Conservation (phyloP, 164 flowering plant species). For the Vitis cinerea region DNA sequence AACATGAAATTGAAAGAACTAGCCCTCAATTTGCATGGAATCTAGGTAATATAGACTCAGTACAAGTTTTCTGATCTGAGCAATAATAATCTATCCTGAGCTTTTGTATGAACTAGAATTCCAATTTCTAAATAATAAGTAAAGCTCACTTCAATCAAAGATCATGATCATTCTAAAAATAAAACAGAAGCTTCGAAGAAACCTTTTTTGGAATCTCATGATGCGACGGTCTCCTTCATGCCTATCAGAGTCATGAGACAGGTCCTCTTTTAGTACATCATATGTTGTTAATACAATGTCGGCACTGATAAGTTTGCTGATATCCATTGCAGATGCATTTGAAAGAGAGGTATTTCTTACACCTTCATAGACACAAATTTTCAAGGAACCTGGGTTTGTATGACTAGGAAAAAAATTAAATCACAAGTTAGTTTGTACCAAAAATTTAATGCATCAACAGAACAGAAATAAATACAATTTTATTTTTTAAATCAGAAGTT, state of each 20-base stretch:
- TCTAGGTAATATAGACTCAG: not conserved
- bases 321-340: slow-evolving; percentile 35
- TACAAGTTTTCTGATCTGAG: not conserved
- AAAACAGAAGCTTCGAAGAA: slow-evolving; percentile 7
- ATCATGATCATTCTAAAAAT: not conserved
- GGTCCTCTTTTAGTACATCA: slow-evolving; percentile 90
- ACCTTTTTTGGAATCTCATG: slow-evolving; percentile 94
- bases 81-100: not conserved
- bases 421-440: slow-evolving; percentile 5
- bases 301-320: slow-evolving; percentile 63
- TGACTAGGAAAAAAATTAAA: slow-evolving; percentile 44
- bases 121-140: not conserved
- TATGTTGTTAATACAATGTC: slow-evolving; percentile 93
- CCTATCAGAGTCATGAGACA: slow-evolving; percentile 89
- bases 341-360: slow-evolving; percentile 59
- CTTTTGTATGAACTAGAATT: not conserved
- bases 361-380: slow-evolving; percentile 76
- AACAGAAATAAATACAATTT: not conserved
- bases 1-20: not conserved
- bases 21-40: too few relatives aligned
- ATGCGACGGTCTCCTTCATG: slow-evolving; percentile 86
- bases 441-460: not conserved
- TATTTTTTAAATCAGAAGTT: not conserved
- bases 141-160: not conserved
- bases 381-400: slow-evolving; percentile 76